These are phyloP conservation scores for Angomonas ambiguus DNA, from an alignment of 208 protist species.

Conservation along the genomic window DNA sequence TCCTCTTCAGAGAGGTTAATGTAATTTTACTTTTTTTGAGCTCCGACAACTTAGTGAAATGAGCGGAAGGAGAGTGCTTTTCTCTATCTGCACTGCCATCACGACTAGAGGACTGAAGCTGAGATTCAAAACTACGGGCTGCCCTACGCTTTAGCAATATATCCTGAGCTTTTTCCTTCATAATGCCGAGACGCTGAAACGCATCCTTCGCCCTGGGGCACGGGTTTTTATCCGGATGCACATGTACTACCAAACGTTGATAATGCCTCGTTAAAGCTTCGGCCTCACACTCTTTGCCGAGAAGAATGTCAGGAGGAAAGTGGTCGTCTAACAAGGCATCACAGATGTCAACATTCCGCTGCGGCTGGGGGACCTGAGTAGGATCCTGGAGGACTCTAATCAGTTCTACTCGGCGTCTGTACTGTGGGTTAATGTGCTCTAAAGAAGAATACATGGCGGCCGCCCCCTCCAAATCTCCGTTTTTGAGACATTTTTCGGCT, in stretches of 20 bases:
- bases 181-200: slow-evolving; percentile 54
- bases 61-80: background rate
- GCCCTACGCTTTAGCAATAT: slow-evolving; percentile 2
- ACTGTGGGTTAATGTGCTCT: slow-evolving; percentile 57
- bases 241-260: slow-evolving; percentile 69
- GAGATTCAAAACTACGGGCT: background rate
- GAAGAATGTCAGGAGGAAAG: slow-evolving; percentile 45
- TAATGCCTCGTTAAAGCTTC: slow-evolving; percentile 63
- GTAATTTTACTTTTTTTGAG: slow-evolving; percentile 57
- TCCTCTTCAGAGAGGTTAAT: slow-evolving; percentile 72
- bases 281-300: slow-evolving; percentile 18
- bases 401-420: slow-evolving; percentile 65
- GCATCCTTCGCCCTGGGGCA: slow-evolving; percentile 59
- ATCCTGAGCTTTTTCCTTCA: slow-evolving; percentile 46
- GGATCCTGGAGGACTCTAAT: slow-evolving; percentile 73
- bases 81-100: background rate
- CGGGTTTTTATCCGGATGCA: slow-evolving; percentile 88
- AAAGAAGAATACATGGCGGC: slow-evolving; percentile 70
- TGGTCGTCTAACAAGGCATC: slow-evolving; percentile 71
- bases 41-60: slow-evolving; percentile 23
- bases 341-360: slow-evolving; percentile 70
- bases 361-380: slow-evolving; percentile 52
- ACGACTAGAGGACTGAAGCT: background rate
- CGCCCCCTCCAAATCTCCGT: slow-evolving; percentile 67
- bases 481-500: slow-evolving; percentile 55